Evolutionary conservation across 2,329 filamentous ascomycete genomes (phyloP), one percentile per base, ranked within the genome.

Genomic region (Aureobasidium sp.): DNA sequence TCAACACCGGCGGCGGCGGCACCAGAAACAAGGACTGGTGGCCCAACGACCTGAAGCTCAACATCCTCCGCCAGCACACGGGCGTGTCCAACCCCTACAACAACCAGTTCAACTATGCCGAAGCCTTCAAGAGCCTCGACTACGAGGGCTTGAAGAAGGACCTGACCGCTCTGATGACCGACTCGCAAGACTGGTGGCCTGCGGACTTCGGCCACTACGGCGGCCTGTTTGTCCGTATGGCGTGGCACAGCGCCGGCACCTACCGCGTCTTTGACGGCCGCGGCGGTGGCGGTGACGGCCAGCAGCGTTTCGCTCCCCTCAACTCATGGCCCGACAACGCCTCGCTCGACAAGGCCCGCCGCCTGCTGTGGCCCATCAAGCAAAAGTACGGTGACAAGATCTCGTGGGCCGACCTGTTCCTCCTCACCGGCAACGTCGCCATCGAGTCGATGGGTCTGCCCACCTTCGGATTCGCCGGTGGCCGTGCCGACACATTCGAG

Each of bases 291-390:
- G 86, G 85, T 24, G 74, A 81, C 63, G 86, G 84, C 54, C 86
- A 89, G 71, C 86, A 90, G 71, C 81, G 86, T 35, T 90, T 90
- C 62, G 85, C 86, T 50, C 86, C 86, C 5, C 80, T 90, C 66
- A 89, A 89, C 78, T 82, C 81, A 74, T 90, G 86, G 86, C 86
- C 86, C 37, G 86, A 90, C 71, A 90, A 90, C 60, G 83, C 81
- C 64, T 83, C 76, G 62, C 78, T 90, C 51, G 86, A 90, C 78
- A 90, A 90, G 79, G 86, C 85, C 27, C 85, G 86, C 54, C 85
- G 86, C 58, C 79, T 90, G 53, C 74, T 90, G 37, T 88, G 85
- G 83, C 86, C 86, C 54, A 82, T 90, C 73, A 90, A 90, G 79
- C 85, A 88, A 62, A 90, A 90, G 77, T 90, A 90, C 60, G 86